Evolutionary conservation across 305 asterid genomes (phyloP).

Genomic region (Fraxinus greggii): DNA sequence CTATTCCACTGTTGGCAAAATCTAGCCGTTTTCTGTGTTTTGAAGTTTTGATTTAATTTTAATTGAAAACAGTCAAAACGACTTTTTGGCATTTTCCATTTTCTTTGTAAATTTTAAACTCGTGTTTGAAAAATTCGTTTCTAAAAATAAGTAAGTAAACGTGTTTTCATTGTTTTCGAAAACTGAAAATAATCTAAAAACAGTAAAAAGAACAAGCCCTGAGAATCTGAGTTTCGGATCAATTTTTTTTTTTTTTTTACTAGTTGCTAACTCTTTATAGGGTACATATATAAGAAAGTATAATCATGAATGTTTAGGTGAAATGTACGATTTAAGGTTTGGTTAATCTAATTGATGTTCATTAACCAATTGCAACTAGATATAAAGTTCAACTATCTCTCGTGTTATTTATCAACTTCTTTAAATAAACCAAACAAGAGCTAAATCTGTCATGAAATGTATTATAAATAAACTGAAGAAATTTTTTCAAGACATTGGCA

Average conservation of each 20-base stretch:
- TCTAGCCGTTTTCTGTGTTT: no score
- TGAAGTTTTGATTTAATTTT: no score
- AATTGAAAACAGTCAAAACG: no score
- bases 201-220: no score
- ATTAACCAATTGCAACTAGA: background rate
- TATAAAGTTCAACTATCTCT: background rate
- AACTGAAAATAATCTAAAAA: no score
- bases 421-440: background rate
- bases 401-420: background rate
- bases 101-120: no score
- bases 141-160: no score
- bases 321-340: background rate
- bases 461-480: background rate
- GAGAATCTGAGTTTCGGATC: background rate
- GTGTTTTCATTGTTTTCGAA: no score
- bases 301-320: background rate
- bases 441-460: background rate
- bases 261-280: background rate
- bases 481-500: background rate
- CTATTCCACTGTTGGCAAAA: no score
- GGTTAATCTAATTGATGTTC: background rate
- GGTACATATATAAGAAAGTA: background rate
- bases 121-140: no score
- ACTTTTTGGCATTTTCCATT: no score
- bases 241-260: no score